A percentile compares a stretch with the other conserved stretches of the same genome.
Evolutionary conservation across 345 rosid species (phyloP).

Genomic region (Eucalyptus sp.): DNA sequence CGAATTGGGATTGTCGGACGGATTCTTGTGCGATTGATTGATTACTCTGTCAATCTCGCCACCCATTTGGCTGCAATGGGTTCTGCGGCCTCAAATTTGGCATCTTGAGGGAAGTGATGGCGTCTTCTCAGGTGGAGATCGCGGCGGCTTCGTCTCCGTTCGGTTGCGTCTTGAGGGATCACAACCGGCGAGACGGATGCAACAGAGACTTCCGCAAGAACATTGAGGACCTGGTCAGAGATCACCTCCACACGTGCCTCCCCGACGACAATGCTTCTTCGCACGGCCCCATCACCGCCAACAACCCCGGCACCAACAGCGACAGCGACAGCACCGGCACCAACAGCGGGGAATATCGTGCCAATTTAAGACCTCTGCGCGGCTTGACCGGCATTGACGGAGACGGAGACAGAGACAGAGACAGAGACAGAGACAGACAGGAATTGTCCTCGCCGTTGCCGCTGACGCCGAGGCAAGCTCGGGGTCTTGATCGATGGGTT

Average conservation of each 20-base stretch:
- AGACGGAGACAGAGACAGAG: background rate
- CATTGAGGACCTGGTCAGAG: conserved; percentile 41
- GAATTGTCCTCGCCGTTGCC: background rate
- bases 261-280: background rate
- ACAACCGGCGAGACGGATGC: conserved; percentile 20
- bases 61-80: background rate
- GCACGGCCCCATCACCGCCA: background rate
- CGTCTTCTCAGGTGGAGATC: conserved; percentile 56
- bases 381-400: background rate
- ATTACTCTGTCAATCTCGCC: background rate
- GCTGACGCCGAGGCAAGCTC: conserved; percentile 2
- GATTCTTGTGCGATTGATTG: background rate
- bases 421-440: background rate
- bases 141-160: conserved; percentile 39
- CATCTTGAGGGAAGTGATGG: conserved; percentile 27
- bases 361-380: background rate
- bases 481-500: conserved; percentile 27
- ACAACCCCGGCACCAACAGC: background rate
- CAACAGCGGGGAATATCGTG: background rate
- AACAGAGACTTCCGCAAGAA: background rate
- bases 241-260: conserved; percentile 28
- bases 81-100: background rate
- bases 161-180: conserved; percentile 52
- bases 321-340: background rate
- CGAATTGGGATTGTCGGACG: background rate